Evolutionary conservation across 257 asterid species (phyloP), one percentile per base, ranked within the genome.

Genomic region (Striga asiatica): DNA sequence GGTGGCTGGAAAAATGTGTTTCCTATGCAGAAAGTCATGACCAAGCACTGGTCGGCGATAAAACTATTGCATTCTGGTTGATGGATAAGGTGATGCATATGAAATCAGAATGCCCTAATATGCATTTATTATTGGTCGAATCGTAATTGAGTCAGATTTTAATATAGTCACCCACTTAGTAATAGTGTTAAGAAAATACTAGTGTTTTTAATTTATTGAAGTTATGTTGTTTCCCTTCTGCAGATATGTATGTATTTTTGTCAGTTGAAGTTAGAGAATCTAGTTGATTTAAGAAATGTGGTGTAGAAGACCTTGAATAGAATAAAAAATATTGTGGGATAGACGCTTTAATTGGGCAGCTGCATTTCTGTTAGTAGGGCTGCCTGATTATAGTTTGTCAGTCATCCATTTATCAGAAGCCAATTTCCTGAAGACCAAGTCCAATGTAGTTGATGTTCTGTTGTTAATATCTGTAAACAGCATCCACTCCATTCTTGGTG

Each of bases 31-130:
- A 91, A 77, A 91, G 98, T 62, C 98, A 91, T 54, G 98, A 91
- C 68, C 98, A 91, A 78, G 98, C 98, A 18, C 76, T 91, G 39
- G 98, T 92, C 51, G 98, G 98, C 5, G 98, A 92, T 74, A 92
- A 92, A 76, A 91, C 97, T 62, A 84, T 91, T 60, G 97, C 98
- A 57, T 91, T 91, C 76, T 84, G 97, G 98, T 69, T 91, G 78
- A 91, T 91, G 98, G 98, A 92, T 74, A 92, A 92, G 98, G 98
- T 91, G 58, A 73, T 47, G 14, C 64, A 47, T 64, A 62, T 19
- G 5, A 41, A n/a, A n/a, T n/a, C n/a, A n/a, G 35, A 23, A 16
- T 21, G 50, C 19, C 48, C 57, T 35, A 22, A 35, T 34, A 13
- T 49, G 49, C 20, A 35, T 47, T 53, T 48, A 27, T 23, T 46